phyloP scores from a whole-genome alignment of 164 flowering plant species.

The Echeveria elegans region DNA sequence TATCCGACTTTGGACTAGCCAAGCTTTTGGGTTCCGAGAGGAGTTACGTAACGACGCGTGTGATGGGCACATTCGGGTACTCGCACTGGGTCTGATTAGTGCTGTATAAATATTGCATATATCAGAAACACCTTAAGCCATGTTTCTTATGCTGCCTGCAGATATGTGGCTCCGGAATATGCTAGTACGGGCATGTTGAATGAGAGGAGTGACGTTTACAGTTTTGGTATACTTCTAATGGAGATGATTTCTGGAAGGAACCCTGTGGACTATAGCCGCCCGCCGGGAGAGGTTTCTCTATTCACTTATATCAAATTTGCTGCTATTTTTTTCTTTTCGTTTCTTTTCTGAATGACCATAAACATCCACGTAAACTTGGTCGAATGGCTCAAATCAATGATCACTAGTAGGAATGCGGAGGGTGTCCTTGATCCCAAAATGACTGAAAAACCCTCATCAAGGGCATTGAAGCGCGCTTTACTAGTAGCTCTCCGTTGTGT shows the following conservation, averaged over 20 bases:
- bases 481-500: slow-evolving; percentile 74
- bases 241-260: slow-evolving; percentile 77
- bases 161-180: slow-evolving; percentile 91
- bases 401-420: slow-evolving; percentile 55
- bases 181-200: slow-evolving; percentile 90
- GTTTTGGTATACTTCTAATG: slow-evolving; percentile 83
- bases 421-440: slow-evolving; percentile 71
- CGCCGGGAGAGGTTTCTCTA: slow-evolving; percentile 63
- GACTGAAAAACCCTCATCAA: slow-evolving; percentile 60
- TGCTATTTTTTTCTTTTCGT: not conserved
- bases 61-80: slow-evolving; percentile 93
- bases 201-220: slow-evolving; percentile 79
- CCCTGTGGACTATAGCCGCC: slow-evolving; percentile 81
- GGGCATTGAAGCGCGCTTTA: slow-evolving; percentile 67
- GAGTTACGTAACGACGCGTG: slow-evolving; percentile 82
- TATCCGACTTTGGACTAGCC: slow-evolving; percentile 86
- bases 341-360: not conserved
- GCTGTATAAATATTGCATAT: not conserved
- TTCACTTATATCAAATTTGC: not conserved
- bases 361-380: slow-evolving; percentile 63
- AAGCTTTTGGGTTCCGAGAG: slow-evolving; percentile 75
- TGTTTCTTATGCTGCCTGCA: slow-evolving; percentile 22
- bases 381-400: slow-evolving; percentile 82
- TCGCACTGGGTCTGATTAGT: slow-evolving; percentile 3
- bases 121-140: not conserved